phyloP scores from a whole-genome alignment of 495 filamentous ascomycete species.

The Lophium mytilinum region DNA sequence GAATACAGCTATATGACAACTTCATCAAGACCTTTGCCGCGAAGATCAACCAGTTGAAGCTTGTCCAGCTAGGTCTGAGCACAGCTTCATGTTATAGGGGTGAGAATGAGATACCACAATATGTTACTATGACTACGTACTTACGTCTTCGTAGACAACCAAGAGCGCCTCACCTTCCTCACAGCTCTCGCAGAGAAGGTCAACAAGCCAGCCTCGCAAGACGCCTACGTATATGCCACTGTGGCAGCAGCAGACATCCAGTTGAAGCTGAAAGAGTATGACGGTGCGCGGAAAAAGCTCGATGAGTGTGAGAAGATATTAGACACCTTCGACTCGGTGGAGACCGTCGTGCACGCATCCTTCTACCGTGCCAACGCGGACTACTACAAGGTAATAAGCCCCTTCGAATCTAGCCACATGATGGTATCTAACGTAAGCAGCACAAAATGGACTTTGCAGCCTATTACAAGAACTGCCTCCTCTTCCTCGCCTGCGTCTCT shows the following conservation, averaged over 20 bases:
- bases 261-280: conserved; percentile 64
- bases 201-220: conserved; percentile 85
- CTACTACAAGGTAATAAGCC: conserved; percentile 66
- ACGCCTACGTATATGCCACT: conserved; percentile 90
- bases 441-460: conserved; percentile 81
- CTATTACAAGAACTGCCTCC: conserved; percentile 94
- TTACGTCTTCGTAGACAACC: conserved; percentile 8
- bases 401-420: neutral
- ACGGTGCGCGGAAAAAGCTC: conserved; percentile 73
- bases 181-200: conserved; percentile 77
- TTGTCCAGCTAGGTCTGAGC: conserved; percentile 80
- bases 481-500: conserved; percentile 96
- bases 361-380: conserved; percentile 95
- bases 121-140: neutral
- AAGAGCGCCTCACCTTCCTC: conserved; percentile 79
- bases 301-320: conserved; percentile 80
- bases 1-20: conserved; percentile 81
- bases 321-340: conserved; percentile 88
- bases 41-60: conserved; percentile 97
- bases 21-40: conserved; percentile 95
- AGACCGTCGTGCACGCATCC: conserved; percentile 90
- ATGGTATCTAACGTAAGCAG: conserved; percentile 27
- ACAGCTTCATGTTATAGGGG: conserved; percentile 81
- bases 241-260: conserved; percentile 86
- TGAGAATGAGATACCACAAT: conserved; percentile 27